Percentiles rank a stretch among this genome's conserved stretches.
These are phyloP conservation scores for Bipolaris victoriae DNA, from an alignment of 2,329 filamentous ascomycete genomes.

Conservation along the genomic window DNA sequence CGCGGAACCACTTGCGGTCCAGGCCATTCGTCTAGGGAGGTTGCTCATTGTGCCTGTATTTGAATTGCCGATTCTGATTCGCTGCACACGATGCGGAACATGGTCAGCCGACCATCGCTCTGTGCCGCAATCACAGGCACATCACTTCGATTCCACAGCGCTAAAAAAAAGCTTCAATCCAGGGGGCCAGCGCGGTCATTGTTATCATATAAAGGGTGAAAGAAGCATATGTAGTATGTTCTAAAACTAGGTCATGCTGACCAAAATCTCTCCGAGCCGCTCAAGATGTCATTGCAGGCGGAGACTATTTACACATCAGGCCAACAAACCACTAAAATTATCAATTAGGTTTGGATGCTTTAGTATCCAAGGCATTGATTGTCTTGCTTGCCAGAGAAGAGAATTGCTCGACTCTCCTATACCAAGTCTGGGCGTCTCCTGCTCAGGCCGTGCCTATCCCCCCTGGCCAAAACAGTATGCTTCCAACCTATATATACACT, in stretches of 20 bases:
- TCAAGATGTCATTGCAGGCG: neutral
- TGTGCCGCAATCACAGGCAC: neutral
- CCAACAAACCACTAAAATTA: neutral
- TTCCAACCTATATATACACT: conserved; percentile 33
- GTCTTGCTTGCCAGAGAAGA: too few relatives aligned
- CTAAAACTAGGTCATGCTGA: neutral
- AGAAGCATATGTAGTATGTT: neutral
- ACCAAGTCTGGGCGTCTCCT: too few relatives aligned
- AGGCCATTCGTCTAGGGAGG: neutral
- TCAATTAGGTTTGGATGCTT: too few relatives aligned
- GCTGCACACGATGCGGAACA: neutral
- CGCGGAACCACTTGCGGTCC: neutral
- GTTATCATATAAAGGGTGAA: too few relatives aligned
- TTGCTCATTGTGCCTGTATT: conserved; percentile 8
- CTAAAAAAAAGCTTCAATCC: neutral
- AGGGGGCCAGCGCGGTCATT: neutral
- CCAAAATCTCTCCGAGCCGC: neutral
- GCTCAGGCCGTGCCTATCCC: neutral
- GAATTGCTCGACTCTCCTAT: neutral
- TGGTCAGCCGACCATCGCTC: conserved; percentile 4
- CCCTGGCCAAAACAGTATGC: conserved; percentile 14
- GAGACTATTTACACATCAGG: neutral
- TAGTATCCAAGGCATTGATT: too few relatives aligned
- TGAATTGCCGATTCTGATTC: conserved; percentile 2
- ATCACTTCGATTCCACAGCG: neutral